A percentile compares a stretch with the other conserved stretches of the same genome.
Conservation (phyloP, 129 eudicot species). For the Saposhnikovia divaricata region DNA sequence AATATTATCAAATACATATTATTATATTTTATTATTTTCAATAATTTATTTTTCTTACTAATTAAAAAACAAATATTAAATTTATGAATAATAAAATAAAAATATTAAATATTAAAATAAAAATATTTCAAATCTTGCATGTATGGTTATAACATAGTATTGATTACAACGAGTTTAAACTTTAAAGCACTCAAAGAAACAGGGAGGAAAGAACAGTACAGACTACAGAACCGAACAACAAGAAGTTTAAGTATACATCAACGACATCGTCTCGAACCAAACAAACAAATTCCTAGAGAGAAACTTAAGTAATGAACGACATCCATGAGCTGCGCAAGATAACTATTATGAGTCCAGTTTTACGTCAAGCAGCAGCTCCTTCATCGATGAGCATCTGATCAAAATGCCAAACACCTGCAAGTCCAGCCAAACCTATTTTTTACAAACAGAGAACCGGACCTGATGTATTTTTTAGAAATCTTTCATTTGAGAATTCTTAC, state of each 20-base stretch:
- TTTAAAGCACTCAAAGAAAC: not conserved
- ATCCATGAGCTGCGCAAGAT: not conserved
- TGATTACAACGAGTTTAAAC: no score
- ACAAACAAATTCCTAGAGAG: not conserved
- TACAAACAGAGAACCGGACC: not conserved
- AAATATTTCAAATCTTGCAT: no score
- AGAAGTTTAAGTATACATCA: not conserved
- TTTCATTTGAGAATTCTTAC: slow-evolving; percentile 23
- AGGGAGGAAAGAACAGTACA: not conserved
- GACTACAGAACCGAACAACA: not conserved
- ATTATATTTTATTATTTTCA: no score
- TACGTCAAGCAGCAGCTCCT: slow-evolving; percentile 32
- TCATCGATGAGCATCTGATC: slow-evolving; percentile 75
- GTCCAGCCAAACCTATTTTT: slow-evolving; percentile 2
- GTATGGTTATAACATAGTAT: no score
- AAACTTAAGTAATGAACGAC: not conserved
- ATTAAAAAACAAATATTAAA: no score
- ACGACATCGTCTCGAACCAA: not conserved
- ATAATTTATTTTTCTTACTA: no score
- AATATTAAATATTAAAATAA: no score
- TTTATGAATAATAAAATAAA: no score
- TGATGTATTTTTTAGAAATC: not conserved
- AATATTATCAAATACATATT: no score
- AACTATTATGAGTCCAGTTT: not conserved
- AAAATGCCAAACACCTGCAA: slow-evolving; percentile 89